Evolutionary conservation across 2,329 filamentous ascomycete genomes (phyloP), one percentile per base, ranked within the genome.

Genomic region (Colletotrichum brevisporum): DNA sequence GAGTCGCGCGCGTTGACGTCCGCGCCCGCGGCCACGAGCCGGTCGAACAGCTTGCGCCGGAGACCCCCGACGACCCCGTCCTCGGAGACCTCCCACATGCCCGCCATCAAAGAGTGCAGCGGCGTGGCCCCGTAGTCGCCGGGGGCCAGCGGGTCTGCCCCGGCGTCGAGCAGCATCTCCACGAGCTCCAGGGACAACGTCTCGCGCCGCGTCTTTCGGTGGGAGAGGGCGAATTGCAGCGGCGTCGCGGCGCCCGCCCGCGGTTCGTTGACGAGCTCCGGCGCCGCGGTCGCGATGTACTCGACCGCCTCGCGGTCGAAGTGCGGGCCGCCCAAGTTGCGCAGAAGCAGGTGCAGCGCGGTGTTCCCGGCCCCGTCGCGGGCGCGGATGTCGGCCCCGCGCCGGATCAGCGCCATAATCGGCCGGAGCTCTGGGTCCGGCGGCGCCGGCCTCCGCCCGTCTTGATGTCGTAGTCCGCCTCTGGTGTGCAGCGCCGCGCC

Each of bases 1-100:
- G 3, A 9, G 24, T 65, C 59, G 52, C 54, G 54, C 18, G 36
- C 16, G 9, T 59, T 65, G 18, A 65, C 21, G 26, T 65, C 62
- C 12, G 47, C 41, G 31, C 54, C 54, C 54, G 26, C 43, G 12
- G 27, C 62, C 6, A 59, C 8, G 18, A 65, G 21, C 18, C 62
- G 62, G 5, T 59, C 43, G 13, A 65, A 56, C 0, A 65, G 47
- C 10, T 57, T 26, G 27, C 43, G 41, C 12, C 51, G 21, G 16
- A 15, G 16, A 13, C 52, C 27, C 16, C 3, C n/a, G 15, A 65
- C 54, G 0, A 18, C 24, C 6, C 55, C 62, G n/a, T 59, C 45
- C 2, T 39, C 15, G 9, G 41, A 3, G n/a, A 53, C 39, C 2
- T 58, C 12, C 54, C 55, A 65, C 12, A 5, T 6, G 24, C 47